phyloP scores from a whole-genome alignment of 768 basidiomycete species.

The Russula brevipes region DNA sequence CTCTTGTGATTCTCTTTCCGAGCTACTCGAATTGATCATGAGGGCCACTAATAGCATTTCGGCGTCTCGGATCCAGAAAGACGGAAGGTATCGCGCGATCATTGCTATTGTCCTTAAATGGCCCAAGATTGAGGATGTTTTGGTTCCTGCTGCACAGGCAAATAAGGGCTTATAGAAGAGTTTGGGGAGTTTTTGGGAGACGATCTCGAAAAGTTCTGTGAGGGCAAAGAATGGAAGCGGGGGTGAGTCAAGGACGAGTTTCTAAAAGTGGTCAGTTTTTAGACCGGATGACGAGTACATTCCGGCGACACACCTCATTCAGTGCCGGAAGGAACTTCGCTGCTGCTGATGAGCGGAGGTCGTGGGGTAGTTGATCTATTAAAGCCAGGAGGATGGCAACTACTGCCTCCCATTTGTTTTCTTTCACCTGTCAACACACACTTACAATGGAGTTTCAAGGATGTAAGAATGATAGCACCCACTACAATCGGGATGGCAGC shows the following conservation, averaged over 20 bases:
- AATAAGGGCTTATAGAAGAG: slow-evolving; percentile 72
- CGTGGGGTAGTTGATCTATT: slow-evolving; percentile 44
- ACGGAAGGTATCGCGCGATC: slow-evolving; percentile 49
- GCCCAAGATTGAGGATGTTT: slow-evolving; percentile 50
- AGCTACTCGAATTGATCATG: slow-evolving; percentile 44
- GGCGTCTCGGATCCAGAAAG: slow-evolving; percentile 62
- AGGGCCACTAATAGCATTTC: slow-evolving; percentile 73
- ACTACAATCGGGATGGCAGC: slow-evolving; percentile 14
- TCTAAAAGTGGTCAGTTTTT: slow-evolving; percentile 30
- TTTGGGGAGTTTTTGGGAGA: slow-evolving; percentile 52
- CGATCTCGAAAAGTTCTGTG: slow-evolving; percentile 44
- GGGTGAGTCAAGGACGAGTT: slow-evolving; percentile 50
- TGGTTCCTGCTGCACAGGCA: slow-evolving; percentile 58
- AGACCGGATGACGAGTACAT: not conserved
- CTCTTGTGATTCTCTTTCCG: slow-evolving; percentile 26
- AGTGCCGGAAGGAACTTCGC: slow-evolving; percentile 42
- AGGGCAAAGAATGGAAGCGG: slow-evolving; percentile 43
- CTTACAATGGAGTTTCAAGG: not conserved
- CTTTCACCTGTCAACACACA: slow-evolving; percentile 33
- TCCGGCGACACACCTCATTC: slow-evolving; percentile 41
- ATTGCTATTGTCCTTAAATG: slow-evolving; percentile 52
- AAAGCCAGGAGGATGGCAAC: slow-evolving; percentile 40
- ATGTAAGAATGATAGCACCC: not conserved
- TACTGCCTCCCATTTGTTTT: slow-evolving; percentile 41
- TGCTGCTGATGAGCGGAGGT: slow-evolving; percentile 40